Evolutionary conservation across 495 filamentous ascomycete species (phyloP), one percentile per base, ranked within the genome.

Genomic region (Cercophora samala): DNA sequence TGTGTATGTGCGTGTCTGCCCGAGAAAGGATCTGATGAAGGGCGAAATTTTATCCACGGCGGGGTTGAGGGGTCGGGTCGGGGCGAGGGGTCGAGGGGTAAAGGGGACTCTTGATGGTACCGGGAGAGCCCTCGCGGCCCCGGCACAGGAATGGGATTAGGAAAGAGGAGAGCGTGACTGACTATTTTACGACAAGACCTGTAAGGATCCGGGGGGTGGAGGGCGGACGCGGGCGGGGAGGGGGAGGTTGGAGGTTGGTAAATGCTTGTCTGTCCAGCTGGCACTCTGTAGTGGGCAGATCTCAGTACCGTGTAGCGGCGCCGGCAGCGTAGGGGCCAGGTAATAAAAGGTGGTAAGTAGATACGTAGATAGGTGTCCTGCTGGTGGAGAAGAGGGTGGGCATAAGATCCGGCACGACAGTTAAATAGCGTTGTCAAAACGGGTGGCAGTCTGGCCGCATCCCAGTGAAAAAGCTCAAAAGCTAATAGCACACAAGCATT

Each of bases 341-440:
- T 46, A 46, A 11, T 46, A 46, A 46, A 17, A 13, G 37, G 37
- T 46, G 37, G 37, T 46, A 46, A 46, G 37, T 46, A 46, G 15
- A 21, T 19, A 56, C 13, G 18, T 21, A 56, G 53, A 18, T 56
- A 22, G n/a, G 53, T 56, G 22, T 56, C 8, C 22, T 23, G 53
- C 53, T 23, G 53, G 53, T 60, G 58, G 58, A 60, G 58, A 60
- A 60, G 8, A 23, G 24, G 24, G 24, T 25, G 58, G 22, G 58
- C 21, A 60, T 29, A 24, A 60, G 58, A 60, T 29, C 58, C 1
- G 22, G 58, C 24, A 60, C 24, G 13, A 32, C 58, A 23, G 58
- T 32, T 60, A 29, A 60, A 60, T 60, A 60, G 58, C 58, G 58
- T 60, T 60, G 58, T 29, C 58, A 60, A 60, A 60, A 60, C 58